Percentiles rank a stretch among this genome's conserved stretches.
phyloP scores from a whole-genome alignment of 305 asterid species.

The Caryopteris hybrid region DNA sequence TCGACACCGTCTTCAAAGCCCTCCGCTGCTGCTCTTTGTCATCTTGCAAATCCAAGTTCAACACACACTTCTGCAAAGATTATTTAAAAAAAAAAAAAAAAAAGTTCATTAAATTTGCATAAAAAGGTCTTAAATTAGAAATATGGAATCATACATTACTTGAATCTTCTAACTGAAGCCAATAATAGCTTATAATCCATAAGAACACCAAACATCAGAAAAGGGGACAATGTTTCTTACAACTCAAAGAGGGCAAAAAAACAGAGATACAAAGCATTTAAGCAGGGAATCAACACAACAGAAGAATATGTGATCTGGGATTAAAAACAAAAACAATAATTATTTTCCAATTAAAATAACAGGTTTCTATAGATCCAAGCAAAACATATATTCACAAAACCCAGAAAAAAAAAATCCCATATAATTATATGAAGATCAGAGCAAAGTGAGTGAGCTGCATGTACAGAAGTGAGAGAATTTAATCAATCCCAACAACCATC shows the following conservation, averaged over 20 bases:
- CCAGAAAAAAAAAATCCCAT: not conserved
- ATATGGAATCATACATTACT: not conserved
- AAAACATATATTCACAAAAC: not conserved
- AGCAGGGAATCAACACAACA: not conserved
- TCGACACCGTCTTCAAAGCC: conserved; percentile 78
- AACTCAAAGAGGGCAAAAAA: too few species aligned
- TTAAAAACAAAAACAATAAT: conserved; percentile 12
- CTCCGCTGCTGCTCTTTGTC: conserved; percentile 65
- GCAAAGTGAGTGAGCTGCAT: conserved; percentile 13
- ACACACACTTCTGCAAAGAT: conserved; percentile 60
- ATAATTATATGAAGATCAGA: conserved; percentile 9
- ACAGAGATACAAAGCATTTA: too few species aligned
- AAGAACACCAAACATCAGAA: not conserved
- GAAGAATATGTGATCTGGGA: conserved; percentile 14
- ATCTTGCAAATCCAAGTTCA: conserved; percentile 65
- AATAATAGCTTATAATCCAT: not conserved
- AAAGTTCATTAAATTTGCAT: not conserved
- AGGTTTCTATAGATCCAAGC: conserved; percentile 11
- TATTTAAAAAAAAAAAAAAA: not conserved
- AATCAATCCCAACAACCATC: not conserved
- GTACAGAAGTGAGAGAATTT: not conserved
- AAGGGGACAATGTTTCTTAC: too few species aligned
- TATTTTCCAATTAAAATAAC: too few species aligned
- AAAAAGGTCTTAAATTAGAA: not conserved
- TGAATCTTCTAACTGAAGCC: not conserved